These are phyloP conservation scores for Monosporascus cannonballus DNA, from an alignment of 2,329 filamentous ascomycete species.

Conservation along the genomic window DNA sequence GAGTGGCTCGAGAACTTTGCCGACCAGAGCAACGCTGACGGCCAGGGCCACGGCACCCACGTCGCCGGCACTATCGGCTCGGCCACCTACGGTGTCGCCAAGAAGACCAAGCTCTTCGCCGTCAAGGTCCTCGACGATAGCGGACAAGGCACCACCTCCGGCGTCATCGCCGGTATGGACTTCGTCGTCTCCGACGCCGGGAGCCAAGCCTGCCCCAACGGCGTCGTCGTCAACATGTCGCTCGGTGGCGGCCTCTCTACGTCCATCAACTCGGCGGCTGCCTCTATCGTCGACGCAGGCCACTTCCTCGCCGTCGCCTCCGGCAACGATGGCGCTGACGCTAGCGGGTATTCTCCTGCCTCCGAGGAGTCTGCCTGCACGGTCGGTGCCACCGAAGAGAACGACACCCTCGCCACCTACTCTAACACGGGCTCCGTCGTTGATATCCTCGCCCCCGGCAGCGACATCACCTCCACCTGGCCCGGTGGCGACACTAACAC, in stretches of 20 bases:
- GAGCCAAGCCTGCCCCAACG: constrained; percentile 9
- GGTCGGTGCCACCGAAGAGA: constrained; percentile 11
- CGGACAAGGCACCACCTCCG: constrained; percentile 25
- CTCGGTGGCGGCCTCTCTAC: constrained; percentile 11
- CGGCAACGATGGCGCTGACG: constrained; percentile 16
- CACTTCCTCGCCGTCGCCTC: constrained; percentile 13
- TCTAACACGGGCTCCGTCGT: constrained; percentile 13
- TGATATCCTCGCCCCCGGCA: constrained; percentile 14
- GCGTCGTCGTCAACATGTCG: constrained; percentile 18
- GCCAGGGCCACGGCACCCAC: constrained; percentile 32
- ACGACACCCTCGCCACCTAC: constrained; percentile 7
- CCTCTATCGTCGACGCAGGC: constrained; percentile 6
- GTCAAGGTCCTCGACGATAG: constrained; percentile 3
- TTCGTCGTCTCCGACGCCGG: constrained; percentile 10
- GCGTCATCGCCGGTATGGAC: constrained; percentile 28
- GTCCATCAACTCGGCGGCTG: constrained; percentile 10
- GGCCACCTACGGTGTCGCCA: constrained; percentile 4
- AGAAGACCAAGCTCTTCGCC: constrained; percentile 2
- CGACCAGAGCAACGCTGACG: constrained; percentile 10
- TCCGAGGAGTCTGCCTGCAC: constrained; percentile 12
- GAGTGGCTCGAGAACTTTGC: constrained; percentile 8
- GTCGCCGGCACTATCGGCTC: constrained; percentile 1
- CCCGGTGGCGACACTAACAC: not conserved
- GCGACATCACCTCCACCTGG: constrained; percentile 1
- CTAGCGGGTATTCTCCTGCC: constrained; percentile 10